Evolutionary conservation across 495 filamentous ascomycete species (phyloP).

Genomic region (Xylaria flabelliformis): DNA sequence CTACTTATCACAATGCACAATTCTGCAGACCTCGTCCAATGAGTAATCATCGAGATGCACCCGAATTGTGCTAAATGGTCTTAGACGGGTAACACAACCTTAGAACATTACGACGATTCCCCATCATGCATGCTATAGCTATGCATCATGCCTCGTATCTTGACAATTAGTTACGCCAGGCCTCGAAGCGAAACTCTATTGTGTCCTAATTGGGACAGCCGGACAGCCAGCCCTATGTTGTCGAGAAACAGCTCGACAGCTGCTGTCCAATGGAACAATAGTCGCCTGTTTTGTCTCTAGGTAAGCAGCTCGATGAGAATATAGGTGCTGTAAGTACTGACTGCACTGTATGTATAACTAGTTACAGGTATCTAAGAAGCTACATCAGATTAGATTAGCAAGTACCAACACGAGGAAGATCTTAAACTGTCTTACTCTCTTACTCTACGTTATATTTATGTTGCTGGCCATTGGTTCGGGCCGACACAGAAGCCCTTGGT

Average conservation of each 20-base stretch:
- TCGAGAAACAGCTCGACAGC: neutral
- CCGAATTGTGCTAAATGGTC: neutral
- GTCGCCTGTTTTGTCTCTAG: neutral
- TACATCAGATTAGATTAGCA: no score
- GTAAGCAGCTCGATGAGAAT: neutral
- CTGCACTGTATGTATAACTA: neutral
- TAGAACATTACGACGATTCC: neutral
- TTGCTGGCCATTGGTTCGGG: neutral
- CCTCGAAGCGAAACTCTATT: neutral
- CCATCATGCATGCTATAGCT: neutral
- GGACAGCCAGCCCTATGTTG: neutral
- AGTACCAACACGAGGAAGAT: neutral
- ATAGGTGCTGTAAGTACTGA: neutral
- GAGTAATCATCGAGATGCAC: conserved; percentile 13
- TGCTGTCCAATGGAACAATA: neutral
- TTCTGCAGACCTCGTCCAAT: neutral
- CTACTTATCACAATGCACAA: conserved; percentile 19
- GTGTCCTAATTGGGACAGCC: neutral
- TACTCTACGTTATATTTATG: neutral
- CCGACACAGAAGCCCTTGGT: conserved; percentile 10
- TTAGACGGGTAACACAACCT: neutral
- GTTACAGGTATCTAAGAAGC: neutral
- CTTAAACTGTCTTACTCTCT: neutral
- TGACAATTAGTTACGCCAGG: neutral
- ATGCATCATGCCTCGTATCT: conserved; percentile 17